Evolutionary conservation across 2,329 filamentous ascomycete species (phyloP), one percentile per base, ranked within the genome.

Genomic region (Lomentospora prolificans): DNA sequence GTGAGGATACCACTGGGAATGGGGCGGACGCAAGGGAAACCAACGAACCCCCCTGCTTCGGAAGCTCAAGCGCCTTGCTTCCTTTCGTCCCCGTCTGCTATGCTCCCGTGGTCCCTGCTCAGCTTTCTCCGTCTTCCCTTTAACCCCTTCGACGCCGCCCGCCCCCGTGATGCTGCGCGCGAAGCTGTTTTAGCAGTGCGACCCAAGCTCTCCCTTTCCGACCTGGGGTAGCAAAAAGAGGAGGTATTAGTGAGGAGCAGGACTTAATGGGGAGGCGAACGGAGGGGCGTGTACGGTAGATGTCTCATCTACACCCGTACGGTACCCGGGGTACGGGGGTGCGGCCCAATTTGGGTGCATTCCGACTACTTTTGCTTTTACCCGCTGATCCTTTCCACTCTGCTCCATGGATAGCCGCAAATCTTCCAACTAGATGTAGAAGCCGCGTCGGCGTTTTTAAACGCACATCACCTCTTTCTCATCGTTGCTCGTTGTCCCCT

Each of bases 311-410:
- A 17, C 41, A 19, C 14, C 14, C 14, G 14, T 46, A 19, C 14
- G 14, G 14, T n/a, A 17, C 41, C 41, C 41, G 41, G 39, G 41
- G 41, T 19, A 24, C n/a, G 19, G 41, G 41, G 41, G 41, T 24
- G 41, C 41, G 41, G 41, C 41, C 41, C 41, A 19, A 46, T 46
- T 46, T 46, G 41, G 41, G n/a, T 46, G 10, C n/a, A 46, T 46
- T 46, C 41, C 41, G 41, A 46, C 41, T n/a, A 19, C 41, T 46
- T 19, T 46, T 46, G 41, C 41, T 46, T 46, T 46, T 46, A 46
- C 24, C 41, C 41, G 41, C 24, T 46, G 41, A 46, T 46, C 41
- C 41, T 24, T 46, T 46, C 41, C 19, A 9, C 19, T 46, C 41
- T 46, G n/a, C n/a, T n/a, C 41, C 41, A 19, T 19, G 41, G 41